phyloP scores from a whole-genome alignment of 352 stramenopile species.

The Phytophthora tubulina region DNA sequence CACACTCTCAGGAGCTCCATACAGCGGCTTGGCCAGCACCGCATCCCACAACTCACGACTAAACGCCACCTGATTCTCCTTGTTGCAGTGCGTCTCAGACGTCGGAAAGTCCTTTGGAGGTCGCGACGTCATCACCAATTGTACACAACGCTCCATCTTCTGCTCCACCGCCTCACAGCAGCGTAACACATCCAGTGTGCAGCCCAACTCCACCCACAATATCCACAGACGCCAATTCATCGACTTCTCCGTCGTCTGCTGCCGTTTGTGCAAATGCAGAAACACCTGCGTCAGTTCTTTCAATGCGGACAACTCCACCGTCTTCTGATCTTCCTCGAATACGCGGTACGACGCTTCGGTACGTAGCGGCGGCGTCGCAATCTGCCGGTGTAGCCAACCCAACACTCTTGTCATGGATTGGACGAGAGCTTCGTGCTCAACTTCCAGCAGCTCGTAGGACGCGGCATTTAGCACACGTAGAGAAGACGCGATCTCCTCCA shows the following conservation, averaged over 20 bases:
- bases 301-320: not conserved
- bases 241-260: conserved; percentile 14
- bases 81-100: conserved; percentile 27
- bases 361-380: conserved; percentile 9
- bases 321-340: conserved; percentile 11
- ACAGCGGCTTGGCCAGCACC: conserved; percentile 30
- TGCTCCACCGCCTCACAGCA: conserved; percentile 4
- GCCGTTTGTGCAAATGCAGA: conserved; percentile 33
- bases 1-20: conserved; percentile 8
- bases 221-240: conserved; percentile 39
- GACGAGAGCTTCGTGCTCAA: conserved; percentile 12
- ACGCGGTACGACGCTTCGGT: not conserved
- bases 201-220: conserved; percentile 45
- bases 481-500: conserved; percentile 23
- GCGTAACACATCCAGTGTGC: conserved; percentile 30
- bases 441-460: conserved; percentile 10
- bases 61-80: conserved; percentile 36
- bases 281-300: conserved; percentile 29
- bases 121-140: conserved; percentile 6
- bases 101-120: conserved; percentile 28
- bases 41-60: conserved; percentile 37
- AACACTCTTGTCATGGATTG: conserved; percentile 25
- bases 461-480: conserved; percentile 17
- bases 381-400: conserved; percentile 27
- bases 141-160: not conserved